Base-by-base conservation (phyloP, 352 stramenopile species). In the Phytophthora parvispora region DNA sequence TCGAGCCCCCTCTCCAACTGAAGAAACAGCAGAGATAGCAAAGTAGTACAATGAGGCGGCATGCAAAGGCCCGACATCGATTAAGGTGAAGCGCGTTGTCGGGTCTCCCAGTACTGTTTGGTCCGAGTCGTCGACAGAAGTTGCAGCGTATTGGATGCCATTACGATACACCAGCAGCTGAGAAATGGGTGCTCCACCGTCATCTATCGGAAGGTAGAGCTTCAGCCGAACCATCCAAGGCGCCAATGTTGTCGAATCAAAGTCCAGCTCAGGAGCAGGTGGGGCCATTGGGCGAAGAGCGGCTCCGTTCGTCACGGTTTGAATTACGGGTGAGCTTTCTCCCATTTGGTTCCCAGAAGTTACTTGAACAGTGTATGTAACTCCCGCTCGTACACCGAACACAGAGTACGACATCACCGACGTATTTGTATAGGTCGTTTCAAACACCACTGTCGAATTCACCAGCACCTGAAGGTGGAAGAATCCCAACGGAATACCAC, bases 121-220 rank as follows among this genome's bases (percentile, higher is more conserved):
- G 53, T 27, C 45, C 1, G 3, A 56, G 60, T 12, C 60, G 62
- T 29, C 53, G 9, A 69, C 27, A 18, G 40, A 40, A 6, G 78
- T 45, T 3, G 63, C 68, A 4, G 58, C 34, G 20, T 78, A 62
- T 15, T 74, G 62, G 5, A 69, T 43, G 15, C 68, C 78, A 53
- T 92, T 67, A 63, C 81, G 82, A 52, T 85, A 90, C 9, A 92
- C 45, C 4, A 64, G 22, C 2, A 89, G 57, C 1, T 34, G 27
- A 4, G 72, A 75, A 7, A 92, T 58, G 1, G 68, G n/a, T 3
- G 78, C 43, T 10, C 80, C 80, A 36, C 84, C 84, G 22, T 71
- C 70, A 40, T 92, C 80, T n/a, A 62, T 24, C 1, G 84, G 80
- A 5, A 79, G 38, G 58, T 66, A 73, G 0, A 92, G 42, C 8